Base-by-base conservation (phyloP, 176 grass and related monocot species). In the Aegilops bicornis region DNA sequence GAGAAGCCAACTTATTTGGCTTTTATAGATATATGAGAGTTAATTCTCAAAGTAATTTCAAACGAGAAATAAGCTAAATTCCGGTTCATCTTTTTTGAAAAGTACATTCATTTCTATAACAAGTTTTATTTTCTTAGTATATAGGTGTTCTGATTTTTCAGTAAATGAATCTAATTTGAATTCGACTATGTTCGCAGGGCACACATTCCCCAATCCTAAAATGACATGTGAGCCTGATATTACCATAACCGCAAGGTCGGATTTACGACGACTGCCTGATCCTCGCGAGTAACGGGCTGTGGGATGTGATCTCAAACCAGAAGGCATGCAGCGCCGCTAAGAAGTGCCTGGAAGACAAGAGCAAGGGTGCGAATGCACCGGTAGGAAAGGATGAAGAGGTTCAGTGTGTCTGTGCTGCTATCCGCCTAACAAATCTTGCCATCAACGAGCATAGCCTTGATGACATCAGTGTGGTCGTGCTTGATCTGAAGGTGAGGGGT, bases 201-300 rank as follows among this genome's bases (percentile, higher is more conserved):
- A 97, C 79, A 84, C 79, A 72, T 87, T 81, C 82, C 70, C 90
- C 27, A 91, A 94, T 64, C 90, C 84, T 48, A 79, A 91, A 36
- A 92, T 97, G 78, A 97, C 91, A 64, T 79, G 90, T 3, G 92
- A 84, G 22, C 92, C 92, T 0, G 92, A 93, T 68, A 86, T 97
- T 70, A 86, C 82, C 33, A 22, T 86, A 3, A 87, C 90, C 0
- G 79, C 73, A 9, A 85, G 90, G 50, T 88, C 84, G 0, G 45
- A 17, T 33, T 2, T 65, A 84, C 11, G 92, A 97, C 29, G 82
- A 94, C 24, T 91, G 85, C 56, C 36, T 97, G 43, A 94, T 97
- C 76, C 86, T 97, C 4, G 95, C 95, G 0, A 97, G 89, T 73
- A 90, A 97, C 8, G 95, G 95, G 12, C 77, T 97, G 73, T 94